phyloP scores from a whole-genome alignment of 2,329 filamentous ascomycete species.

The Trichoderma sp. region DNA sequence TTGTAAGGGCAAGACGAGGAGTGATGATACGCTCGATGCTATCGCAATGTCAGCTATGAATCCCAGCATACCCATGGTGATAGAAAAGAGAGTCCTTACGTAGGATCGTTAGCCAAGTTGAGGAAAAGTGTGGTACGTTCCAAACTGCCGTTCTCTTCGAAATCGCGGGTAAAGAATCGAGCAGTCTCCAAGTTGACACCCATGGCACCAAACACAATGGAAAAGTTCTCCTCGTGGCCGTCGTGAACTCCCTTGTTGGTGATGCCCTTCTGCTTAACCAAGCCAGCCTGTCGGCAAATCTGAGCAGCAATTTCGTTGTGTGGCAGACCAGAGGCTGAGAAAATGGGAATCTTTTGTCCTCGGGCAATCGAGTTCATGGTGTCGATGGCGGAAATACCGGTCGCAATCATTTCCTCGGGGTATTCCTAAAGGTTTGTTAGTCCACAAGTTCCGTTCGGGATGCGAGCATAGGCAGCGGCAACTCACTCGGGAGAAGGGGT shows the following conservation, averaged over 20 bases:
- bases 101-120: slow-evolving; percentile 98
- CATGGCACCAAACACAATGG: slow-evolving; percentile 99
- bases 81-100: slow-evolving; percentile 59
- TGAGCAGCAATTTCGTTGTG: slow-evolving; percentile 99
- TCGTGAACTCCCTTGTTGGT: slow-evolving; percentile 96
- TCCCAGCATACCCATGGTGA: background rate
- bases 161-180: slow-evolving; percentile 97
- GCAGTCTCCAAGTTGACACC: slow-evolving; percentile 99
- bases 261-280: slow-evolving; percentile 76
- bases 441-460: background rate
- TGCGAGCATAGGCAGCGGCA: background rate
- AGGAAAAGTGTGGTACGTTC: slow-evolving; percentile 97
- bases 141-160: slow-evolving; percentile 98
- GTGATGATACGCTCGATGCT: slow-evolving; percentile 99
- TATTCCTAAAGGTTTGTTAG: slow-evolving; percentile 67
- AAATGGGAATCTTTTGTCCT: slow-evolving; percentile 99
- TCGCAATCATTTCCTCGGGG: slow-evolving; percentile 99
- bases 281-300: slow-evolving; percentile 94
- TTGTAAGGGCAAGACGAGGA: slow-evolving; percentile 94
- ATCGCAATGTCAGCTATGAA: slow-evolving; percentile 27
- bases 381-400: slow-evolving; percentile 98
- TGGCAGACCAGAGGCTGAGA: slow-evolving; percentile 95
- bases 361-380: slow-evolving; percentile 98
- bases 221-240: slow-evolving; percentile 98
- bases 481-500: slow-evolving; percentile 88